Evolutionary conservation across 805 yeast genomes (phyloP).

Genomic region (Dipodascopsis tothii): DNA sequence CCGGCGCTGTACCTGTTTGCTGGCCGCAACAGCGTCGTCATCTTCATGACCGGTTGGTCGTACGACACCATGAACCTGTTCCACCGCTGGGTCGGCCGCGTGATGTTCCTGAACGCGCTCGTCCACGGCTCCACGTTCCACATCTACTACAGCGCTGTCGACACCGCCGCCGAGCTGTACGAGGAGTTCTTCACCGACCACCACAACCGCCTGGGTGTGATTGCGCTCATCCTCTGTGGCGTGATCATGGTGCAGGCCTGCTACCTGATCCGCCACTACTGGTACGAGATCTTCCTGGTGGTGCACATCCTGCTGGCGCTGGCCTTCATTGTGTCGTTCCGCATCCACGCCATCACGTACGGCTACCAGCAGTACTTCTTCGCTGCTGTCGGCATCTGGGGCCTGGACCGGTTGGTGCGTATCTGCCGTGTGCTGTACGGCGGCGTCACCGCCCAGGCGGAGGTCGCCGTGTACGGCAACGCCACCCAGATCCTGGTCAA

Average conservation of each 20-base stretch:
- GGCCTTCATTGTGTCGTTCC: conserved; percentile 47
- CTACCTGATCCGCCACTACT: conserved; percentile 43
- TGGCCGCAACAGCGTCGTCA: conserved; percentile 64
- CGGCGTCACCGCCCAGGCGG: conserved; percentile 38
- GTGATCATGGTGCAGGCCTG: conserved; percentile 44
- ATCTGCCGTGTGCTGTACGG: conserved; percentile 48
- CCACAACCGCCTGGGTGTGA: too few species aligned
- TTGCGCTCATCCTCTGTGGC: conserved; percentile 31
- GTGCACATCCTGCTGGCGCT: conserved; percentile 51
- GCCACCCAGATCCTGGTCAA: conserved; percentile 7
- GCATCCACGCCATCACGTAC: conserved; percentile 40
- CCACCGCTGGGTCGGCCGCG: conserved; percentile 60
- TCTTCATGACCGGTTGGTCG: conserved; percentile 53
- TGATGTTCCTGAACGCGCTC: conserved; percentile 38
- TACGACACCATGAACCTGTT: conserved; percentile 53
- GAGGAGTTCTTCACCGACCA: too few species aligned
- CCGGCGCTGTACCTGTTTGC: conserved; percentile 60
- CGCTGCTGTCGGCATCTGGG: conserved; percentile 59
- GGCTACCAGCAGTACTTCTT: conserved; percentile 39
- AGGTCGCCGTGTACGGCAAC: conserved; percentile 22
- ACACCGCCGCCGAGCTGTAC: too few species aligned
- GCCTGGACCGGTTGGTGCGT: conserved; percentile 45
- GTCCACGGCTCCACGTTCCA: too few species aligned
- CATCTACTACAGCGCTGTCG: too few species aligned
- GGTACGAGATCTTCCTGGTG: conserved; percentile 55